A percentile compares a stretch with the other conserved stretches of the same genome.
These are phyloP conservation scores for Hevea brasiliensis DNA, from an alignment of 345 rosid genomes.

Conservation along the genomic window DNA sequence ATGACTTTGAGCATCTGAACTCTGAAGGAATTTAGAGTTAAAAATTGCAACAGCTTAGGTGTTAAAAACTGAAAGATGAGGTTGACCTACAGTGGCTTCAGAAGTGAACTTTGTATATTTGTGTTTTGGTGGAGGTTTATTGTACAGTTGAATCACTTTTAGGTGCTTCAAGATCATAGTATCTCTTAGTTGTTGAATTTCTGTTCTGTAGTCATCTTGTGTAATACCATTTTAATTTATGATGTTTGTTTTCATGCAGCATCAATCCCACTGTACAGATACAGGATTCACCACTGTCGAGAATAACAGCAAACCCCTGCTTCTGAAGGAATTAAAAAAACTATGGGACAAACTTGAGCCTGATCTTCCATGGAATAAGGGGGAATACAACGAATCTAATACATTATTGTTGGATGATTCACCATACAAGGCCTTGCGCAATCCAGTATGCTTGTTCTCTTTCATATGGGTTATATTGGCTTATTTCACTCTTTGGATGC, in stretches of 20 bases:
- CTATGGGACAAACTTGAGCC: conserved; percentile 20
- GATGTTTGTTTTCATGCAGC: conserved; percentile 19
- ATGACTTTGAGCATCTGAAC: neutral
- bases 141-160: neutral
- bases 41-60: neutral
- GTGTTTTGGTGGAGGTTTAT: conserved; percentile 2
- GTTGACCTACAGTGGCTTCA: neutral
- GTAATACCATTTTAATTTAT: neutral
- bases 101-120: neutral
- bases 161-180: neutral
- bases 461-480: neutral
- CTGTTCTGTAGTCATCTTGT: neutral
- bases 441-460: conserved; percentile 26
- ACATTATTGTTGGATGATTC: conserved; percentile 34
- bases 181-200: neutral
- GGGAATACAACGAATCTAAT: conserved; percentile 27
- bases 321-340: conserved; percentile 30
- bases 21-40: neutral
- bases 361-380: conserved; percentile 23
- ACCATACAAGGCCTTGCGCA: conserved; percentile 33
- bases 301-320: conserved; percentile 20
- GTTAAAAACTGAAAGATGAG: neutral
- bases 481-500: neutral
- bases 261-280: conserved; percentile 27
- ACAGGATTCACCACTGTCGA: conserved; percentile 27